These are phyloP conservation scores for Carex arenaria DNA, from an alignment of 202 grass and related monocot species.

Conservation along the genomic window DNA sequence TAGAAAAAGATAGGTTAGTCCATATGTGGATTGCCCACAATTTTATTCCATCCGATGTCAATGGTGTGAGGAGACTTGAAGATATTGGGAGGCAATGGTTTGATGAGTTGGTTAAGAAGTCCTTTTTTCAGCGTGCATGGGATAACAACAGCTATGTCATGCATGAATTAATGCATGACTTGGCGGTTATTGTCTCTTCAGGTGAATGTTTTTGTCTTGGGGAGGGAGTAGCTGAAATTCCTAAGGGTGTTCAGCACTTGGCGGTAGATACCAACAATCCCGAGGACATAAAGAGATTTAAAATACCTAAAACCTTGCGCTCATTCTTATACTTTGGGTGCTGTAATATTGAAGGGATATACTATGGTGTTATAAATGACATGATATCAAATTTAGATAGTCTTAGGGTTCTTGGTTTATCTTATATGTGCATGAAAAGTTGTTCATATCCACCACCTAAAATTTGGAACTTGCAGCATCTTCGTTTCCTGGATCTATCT, in stretches of 20 bases:
- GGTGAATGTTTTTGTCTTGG: not conserved
- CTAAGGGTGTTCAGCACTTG: not conserved
- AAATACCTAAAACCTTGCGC: not conserved
- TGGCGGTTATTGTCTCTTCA: not conserved
- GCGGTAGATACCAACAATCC: not conserved
- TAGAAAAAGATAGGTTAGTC: slow-evolving; percentile 37
- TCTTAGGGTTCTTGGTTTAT: slow-evolving; percentile 28
- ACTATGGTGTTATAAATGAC: not conserved
- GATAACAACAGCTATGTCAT: not conserved
- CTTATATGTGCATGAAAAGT: slow-evolving; percentile 17
- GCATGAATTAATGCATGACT: slow-evolving; percentile 2
- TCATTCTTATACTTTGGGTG: not conserved
- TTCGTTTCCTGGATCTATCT: slow-evolving; percentile 28
- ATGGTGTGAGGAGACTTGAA: not conserved
- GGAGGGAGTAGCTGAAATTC: not conserved
- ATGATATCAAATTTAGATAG: not conserved
- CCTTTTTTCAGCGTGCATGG: not conserved
- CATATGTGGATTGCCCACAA: slow-evolving; percentile 42
- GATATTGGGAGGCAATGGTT: not conserved
- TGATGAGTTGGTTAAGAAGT: not conserved
- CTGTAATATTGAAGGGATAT: not conserved
- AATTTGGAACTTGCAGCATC: not conserved
- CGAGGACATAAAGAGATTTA: not conserved
- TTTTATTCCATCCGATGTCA: slow-evolving; percentile 24
- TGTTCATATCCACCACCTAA: not conserved